Conservation (phyloP, 192 early-diverging fungal species). For the Coemansia sp. region DNA sequence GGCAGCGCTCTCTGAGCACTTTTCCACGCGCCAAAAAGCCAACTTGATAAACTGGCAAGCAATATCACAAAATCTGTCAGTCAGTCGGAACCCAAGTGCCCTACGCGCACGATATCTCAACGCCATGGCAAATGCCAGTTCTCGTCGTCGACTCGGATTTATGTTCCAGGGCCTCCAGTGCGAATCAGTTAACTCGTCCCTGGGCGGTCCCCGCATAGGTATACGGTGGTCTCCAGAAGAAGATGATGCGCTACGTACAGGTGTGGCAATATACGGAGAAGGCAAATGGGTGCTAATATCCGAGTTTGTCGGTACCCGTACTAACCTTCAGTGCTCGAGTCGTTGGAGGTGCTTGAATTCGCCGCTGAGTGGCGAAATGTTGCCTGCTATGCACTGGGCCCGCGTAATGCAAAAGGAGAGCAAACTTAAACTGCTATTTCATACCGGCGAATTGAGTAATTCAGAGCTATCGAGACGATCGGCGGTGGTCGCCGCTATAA, state of each 20-base stretch:
- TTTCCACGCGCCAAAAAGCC: not conserved
- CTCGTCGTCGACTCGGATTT: not conserved
- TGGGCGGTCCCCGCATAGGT: not conserved
- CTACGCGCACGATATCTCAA: not conserved
- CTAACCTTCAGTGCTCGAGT: conserved; percentile 16
- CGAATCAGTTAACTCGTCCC: not conserved
- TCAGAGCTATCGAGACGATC: conserved; percentile 4
- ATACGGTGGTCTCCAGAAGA: conserved; percentile 28
- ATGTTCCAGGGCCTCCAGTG: not conserved
- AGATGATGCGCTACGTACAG: conserved; percentile 39
- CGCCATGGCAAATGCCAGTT: not conserved
- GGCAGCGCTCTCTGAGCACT: conserved; percentile 4
- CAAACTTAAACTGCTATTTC: not conserved
- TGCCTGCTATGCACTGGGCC: conserved; percentile 22
- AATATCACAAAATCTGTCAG: not conserved
- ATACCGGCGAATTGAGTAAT: not conserved
- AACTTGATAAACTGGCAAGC: not conserved
- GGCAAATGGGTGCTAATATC: conserved; percentile 23
- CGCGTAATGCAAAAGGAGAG: conserved; percentile 3
- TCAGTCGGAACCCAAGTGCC: not conserved
- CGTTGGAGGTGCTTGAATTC: conserved; percentile 19
- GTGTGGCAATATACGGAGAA: conserved; percentile 28
- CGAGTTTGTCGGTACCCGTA: conserved; percentile 34
- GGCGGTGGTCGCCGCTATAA: conserved; percentile 4
- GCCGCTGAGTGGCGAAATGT: conserved; percentile 13